Evolutionary conservation across 345 rosid species (phyloP), one percentile per base, ranked within the genome.

Genomic region (Hibiscus mutabilis): DNA sequence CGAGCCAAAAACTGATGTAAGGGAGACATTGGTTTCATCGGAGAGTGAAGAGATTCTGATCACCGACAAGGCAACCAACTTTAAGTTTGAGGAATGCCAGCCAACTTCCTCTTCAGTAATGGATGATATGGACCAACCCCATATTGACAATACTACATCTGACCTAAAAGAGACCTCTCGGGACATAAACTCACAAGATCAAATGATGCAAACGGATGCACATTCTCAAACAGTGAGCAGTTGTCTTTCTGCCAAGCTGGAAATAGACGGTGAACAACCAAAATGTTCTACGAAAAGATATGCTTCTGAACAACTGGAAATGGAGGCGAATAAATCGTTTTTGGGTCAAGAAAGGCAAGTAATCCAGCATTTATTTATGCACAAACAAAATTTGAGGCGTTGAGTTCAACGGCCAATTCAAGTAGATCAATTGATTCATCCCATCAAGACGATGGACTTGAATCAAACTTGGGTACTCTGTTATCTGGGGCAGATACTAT

Each of bases 341-440:
- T 49, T 71, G 89, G 84, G 55, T 82, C 90, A 44, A 79, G 76
- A 72, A 95, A 86, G 79, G 77, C 73, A 5, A 85, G 86, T 78
- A 88, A 88, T 76, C 94, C 84, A 12, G 73, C 88, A n/a, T 92
- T 95, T 75, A 68, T 88, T 76, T 84, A 86, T 2, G 88, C 85
- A 3, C 98, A 86, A 70, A 81, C 94, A 37, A 92, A 89, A 81
- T 90, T 89, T 67, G 92, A 90, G 86, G 99, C 80, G 77, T 73
- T 84, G 67, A 84, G 80, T 84, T 81, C 81, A 66, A 71, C 82
- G 22, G 60, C 84, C 76, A 81, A 74, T 77, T 78, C 89, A 47
- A 75, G 58, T 64, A 82, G 44, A 74, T 84, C 82, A 46, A 21
- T 71, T 70, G 69, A 63, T 77, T 70, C 69, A 18, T 80, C 86